Percentiles rank a stretch among this genome's conserved stretches.
Conservation (phyloP, 345 rosid genomes). For the Brassica incana region DNA sequence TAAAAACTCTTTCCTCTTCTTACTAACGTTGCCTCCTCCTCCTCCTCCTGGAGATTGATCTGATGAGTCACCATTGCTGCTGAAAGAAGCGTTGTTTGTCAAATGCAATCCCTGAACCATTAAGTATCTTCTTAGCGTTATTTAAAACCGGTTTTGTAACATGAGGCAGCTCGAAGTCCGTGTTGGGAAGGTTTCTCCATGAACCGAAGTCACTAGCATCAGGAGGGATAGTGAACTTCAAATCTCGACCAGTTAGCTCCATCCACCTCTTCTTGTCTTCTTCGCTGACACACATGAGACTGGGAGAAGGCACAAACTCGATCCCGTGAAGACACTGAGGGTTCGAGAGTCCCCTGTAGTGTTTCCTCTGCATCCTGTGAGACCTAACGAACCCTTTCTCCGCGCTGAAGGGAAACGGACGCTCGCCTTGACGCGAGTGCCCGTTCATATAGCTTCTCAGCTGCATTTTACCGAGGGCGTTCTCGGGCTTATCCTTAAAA, state of each 20-base stretch:
- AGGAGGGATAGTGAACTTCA: conserved; percentile 67
- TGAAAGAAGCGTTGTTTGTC: conserved; percentile 68
- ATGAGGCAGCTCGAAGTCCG: conserved; percentile 75
- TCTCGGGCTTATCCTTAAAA: conserved; percentile 95
- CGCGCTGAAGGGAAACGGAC: conserved; percentile 79
- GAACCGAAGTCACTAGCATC: conserved; percentile 94
- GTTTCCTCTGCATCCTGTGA: conserved; percentile 98
- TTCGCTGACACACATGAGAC: conserved; percentile 66
- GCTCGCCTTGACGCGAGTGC: conserved; percentile 96
- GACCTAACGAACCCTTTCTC: conserved; percentile 96
- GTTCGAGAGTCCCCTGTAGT: conserved; percentile 93
- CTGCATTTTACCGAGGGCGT: conserved; percentile 98
- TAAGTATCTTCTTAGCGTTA: conserved; percentile 66
- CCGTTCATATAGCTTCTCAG: conserved; percentile 97
- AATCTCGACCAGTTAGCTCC: conserved; percentile 89
- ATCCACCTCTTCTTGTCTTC: conserved; percentile 90
- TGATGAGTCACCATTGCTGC: conserved; percentile 63
- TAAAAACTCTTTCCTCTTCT: conserved; percentile 79
- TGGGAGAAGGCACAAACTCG: conserved; percentile 77
- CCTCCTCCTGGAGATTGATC: conserved; percentile 66
- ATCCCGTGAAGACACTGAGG: conserved; percentile 96
- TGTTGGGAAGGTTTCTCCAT: conserved; percentile 92
- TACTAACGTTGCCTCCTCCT: conserved; percentile 28
- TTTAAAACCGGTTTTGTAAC: conserved; percentile 50
- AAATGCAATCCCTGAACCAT: conserved; percentile 82